phyloP scores from a whole-genome alignment of 75 land plant species.

The Cunninghamia lanceolata region DNA sequence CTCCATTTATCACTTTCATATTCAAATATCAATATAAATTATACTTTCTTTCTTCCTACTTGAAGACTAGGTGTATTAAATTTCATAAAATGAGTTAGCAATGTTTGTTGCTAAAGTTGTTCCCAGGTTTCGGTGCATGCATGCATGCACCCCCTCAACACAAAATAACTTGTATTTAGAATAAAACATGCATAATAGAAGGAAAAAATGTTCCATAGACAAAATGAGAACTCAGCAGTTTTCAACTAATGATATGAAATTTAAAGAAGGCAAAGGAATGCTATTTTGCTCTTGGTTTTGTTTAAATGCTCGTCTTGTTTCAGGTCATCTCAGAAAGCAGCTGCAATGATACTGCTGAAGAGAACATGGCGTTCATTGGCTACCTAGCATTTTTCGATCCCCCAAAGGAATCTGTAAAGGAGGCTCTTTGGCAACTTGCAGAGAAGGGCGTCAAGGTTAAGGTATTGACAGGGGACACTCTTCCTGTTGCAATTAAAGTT shows the following conservation, averaged over 20 bases:
- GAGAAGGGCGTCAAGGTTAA: constrained; percentile 30
- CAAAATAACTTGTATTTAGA: not conserved
- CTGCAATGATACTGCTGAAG: constrained; percentile 20
- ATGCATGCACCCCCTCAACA: not conserved
- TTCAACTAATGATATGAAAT: not conserved
- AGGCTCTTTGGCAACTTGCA: constrained; percentile 34
- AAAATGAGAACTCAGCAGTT: not conserved
- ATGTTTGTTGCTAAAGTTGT: not conserved
- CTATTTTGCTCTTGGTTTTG: not conserved
- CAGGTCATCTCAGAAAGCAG: not conserved
- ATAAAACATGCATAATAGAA: not conserved
- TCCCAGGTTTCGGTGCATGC: not conserved
- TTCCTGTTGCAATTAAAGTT: constrained; percentile 41
- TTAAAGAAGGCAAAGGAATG: not conserved
- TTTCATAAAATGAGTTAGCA: not conserved
- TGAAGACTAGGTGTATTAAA: not conserved
- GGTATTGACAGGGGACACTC: constrained; percentile 56
- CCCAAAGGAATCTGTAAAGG: constrained; percentile 55
- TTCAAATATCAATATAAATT: too few relatives aligned
- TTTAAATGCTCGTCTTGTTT: not conserved
- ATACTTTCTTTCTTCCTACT: not conserved
- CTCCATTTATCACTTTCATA: not conserved
- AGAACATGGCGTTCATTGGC: constrained; percentile 49
- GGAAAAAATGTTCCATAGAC: not conserved
- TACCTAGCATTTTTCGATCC: constrained; percentile 49